A percentile compares a stretch with the other conserved stretches of the same genome.
Evolutionary conservation across 2,329 filamentous ascomycete species (phyloP).

Genomic region (Xylariaceae sp.): DNA sequence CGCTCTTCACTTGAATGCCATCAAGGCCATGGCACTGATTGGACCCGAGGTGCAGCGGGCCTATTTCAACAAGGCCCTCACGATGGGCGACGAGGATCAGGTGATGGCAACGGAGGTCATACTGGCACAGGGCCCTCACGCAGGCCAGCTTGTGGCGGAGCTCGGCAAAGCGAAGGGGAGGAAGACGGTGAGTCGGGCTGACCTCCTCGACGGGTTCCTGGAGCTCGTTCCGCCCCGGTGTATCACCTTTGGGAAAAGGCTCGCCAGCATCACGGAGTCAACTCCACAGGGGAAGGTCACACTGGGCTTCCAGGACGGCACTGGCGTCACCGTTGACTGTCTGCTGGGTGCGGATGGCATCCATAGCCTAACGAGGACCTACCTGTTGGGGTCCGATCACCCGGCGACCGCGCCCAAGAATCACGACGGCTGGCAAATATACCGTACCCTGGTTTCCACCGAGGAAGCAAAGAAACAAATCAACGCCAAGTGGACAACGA

Average conservation of each 20-base stretch:
- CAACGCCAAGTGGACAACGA: conserved; percentile 23
- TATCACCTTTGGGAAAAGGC: conserved; percentile 23
- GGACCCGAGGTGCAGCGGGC: conserved; percentile 28
- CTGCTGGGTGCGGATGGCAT: conserved; percentile 33
- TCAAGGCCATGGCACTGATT: conserved; percentile 30
- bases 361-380: conserved; percentile 25
- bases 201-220: conserved; percentile 26
- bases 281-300: background rate
- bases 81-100: conserved; percentile 27
- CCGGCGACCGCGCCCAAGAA: conserved; percentile 27
- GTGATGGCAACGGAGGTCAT: conserved; percentile 30
- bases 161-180: conserved; percentile 29
- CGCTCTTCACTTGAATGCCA: conserved; percentile 34
- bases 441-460: conserved; percentile 24
- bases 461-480: conserved; percentile 23
- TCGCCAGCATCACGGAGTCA: conserved; percentile 12
- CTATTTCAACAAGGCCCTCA: conserved; percentile 27
- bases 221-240: conserved; percentile 16
- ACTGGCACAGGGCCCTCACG: conserved; percentile 22
- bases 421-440: conserved; percentile 29
- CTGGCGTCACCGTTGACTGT: conserved; percentile 22
- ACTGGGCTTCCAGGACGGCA: conserved; percentile 24
- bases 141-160: conserved; percentile 23
- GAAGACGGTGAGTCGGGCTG: conserved; percentile 29
- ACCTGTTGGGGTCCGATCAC: conserved; percentile 26